Evolutionary conservation across 768 basidiomycete genomes (phyloP), one percentile per base, ranked within the genome.

Genomic region (Lactarius hatsudake): DNA sequence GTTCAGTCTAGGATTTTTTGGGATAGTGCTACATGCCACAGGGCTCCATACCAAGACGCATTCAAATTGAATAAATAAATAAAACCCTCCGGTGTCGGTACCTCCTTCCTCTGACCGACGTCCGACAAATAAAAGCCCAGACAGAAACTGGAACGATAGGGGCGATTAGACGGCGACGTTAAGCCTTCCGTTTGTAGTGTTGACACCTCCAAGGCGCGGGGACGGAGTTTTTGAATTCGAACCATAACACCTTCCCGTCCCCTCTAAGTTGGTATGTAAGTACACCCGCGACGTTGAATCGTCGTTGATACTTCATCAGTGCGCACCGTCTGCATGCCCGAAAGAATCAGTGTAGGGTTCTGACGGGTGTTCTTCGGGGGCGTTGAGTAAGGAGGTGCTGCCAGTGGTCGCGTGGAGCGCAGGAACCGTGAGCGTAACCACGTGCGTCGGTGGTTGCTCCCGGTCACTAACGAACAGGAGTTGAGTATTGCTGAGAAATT

Each of bases 361-460:
- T 3, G 18, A 4, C 32, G 1, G 17, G 32, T 13, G 26, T 18
- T 17, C 7, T 13, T 57, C 65, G 17, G 5, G 34, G 12, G 18
- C 5, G 43, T 59, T 32, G 48, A 20, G 23, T n/a, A 6, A 15
- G 38, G 18, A 9, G 13, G n/a, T 17, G 3, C 13, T n/a, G n/a
- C n/a, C n/a, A n/a, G n/a, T n/a, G 13, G 20, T 17, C 26, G 12
- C n/a, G 59, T 59, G 23, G 26, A 64, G 43, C 8, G 54, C 12
- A 28, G 65, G 59, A 4, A 48, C 20, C 13, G 65, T 66, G 18
- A 61, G 54, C 5, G 65, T n/a, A n/a, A 6, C 12, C 10, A 48
- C 28, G 34, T 30, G 28, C 13, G 32, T 30, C 28, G 36, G 5
- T 20, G 36, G 20, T 42, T 34, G 55, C 32, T 56, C 55, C 18